A percentile compares a stretch with the other conserved stretches of the same genome.
phyloP scores from a whole-genome alignment of 352 stramenopile genomes.

The Phytophthora nicotianae region DNA sequence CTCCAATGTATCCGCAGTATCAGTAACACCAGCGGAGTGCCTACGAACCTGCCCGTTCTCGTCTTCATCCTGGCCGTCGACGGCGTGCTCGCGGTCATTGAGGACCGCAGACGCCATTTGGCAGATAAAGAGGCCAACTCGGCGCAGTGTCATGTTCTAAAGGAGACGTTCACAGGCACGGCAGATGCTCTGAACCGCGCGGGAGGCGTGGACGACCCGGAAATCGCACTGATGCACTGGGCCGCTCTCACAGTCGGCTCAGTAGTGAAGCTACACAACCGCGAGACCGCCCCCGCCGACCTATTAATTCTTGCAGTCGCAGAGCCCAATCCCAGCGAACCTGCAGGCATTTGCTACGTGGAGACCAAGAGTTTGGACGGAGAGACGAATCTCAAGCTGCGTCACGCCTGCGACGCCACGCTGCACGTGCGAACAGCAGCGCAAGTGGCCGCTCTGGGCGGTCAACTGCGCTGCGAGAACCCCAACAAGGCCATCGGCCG shows the following conservation, averaged over 20 bases:
- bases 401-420: slow-evolving; percentile 68
- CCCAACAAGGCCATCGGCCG: slow-evolving; percentile 82
- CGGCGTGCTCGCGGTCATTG: slow-evolving; percentile 82
- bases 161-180: slow-evolving; percentile 50
- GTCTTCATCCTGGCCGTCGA: slow-evolving; percentile 91
- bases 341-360: slow-evolving; percentile 84
- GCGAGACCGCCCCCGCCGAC: slow-evolving; percentile 83
- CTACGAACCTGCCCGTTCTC: slow-evolving; percentile 85
- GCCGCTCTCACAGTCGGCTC: slow-evolving; percentile 79
- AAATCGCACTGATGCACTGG: slow-evolving; percentile 71
- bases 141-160: slow-evolving; percentile 62
- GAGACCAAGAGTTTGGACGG: slow-evolving; percentile 91
- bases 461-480: slow-evolving; percentile 69
- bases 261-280: slow-evolving; percentile 81
- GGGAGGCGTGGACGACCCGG: slow-evolving; percentile 41
- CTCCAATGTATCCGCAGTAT: slow-evolving; percentile 83
- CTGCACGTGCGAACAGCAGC: slow-evolving; percentile 44
- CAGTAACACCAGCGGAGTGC: slow-evolving; percentile 83
- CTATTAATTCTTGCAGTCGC: slow-evolving; percentile 82
- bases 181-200: slow-evolving; percentile 29
- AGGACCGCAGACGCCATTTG: slow-evolving; percentile 78
- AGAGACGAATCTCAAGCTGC: slow-evolving; percentile 92
- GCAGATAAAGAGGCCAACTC: slow-evolving; percentile 89
- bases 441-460: slow-evolving; percentile 46
- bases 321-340: slow-evolving; percentile 64